These are phyloP conservation scores for Breynia disticha DNA, from an alignment of 441 rosid genomes.

Conservation along the genomic window DNA sequence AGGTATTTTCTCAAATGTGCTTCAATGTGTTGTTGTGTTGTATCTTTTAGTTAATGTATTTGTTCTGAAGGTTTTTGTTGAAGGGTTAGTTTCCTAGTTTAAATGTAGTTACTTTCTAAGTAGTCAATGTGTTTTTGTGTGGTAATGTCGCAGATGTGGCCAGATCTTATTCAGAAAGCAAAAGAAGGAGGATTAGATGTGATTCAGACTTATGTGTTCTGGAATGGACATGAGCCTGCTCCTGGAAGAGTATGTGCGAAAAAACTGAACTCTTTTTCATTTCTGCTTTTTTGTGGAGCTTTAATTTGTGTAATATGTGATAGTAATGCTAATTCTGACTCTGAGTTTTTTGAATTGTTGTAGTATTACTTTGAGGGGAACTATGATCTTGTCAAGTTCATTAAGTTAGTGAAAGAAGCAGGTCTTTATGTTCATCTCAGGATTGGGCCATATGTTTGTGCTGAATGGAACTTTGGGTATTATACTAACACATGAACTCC, in stretches of 20 bases:
- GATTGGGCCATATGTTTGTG: conserved; percentile 96
- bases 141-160: conserved; percentile 78
- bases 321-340: not conserved
- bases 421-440: conserved; percentile 89
- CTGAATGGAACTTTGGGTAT: conserved; percentile 98
- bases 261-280: not conserved
- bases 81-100: not conserved
- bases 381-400: conserved; percentile 77
- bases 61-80: not conserved
- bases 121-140: not conserved
- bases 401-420: conserved; percentile 70
- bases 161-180: conserved; percentile 90
- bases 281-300: not conserved
- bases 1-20: conserved; percentile 33
- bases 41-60: not conserved
- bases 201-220: conserved; percentile 94
- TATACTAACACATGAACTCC: not conserved
- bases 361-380: conserved; percentile 81
- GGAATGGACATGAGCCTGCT: conserved; percentile 97
- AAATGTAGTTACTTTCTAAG: not conserved
- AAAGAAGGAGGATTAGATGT: conserved; percentile 96
- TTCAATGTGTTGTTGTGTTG: not conserved
- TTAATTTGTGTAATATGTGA: not conserved
- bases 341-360: conserved; percentile 17
- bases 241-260: conserved; percentile 55